phyloP scores from a whole-genome alignment of 2,329 filamentous ascomycete species.

The Hymenoscyphus albidus region DNA sequence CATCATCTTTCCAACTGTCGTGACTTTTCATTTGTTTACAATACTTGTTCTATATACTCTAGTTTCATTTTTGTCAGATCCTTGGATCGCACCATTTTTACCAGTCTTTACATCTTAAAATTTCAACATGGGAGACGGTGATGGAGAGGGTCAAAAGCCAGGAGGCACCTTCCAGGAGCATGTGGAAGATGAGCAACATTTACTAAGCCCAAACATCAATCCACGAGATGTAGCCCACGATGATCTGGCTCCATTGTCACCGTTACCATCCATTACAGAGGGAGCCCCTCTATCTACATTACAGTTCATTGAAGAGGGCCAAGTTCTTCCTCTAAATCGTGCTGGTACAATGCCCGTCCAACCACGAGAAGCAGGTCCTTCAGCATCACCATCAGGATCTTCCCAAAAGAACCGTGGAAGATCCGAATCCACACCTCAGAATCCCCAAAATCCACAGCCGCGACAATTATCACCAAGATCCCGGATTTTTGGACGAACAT shows the following conservation, averaged over 20 bases:
- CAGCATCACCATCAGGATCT: constrained; percentile 3
- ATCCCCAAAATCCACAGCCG: constrained; percentile 9
- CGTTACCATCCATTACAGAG: constrained; percentile 12
- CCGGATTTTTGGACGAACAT: constrained; percentile 15
- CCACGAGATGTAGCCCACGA: background rate
- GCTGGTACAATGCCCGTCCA: constrained; percentile 16
- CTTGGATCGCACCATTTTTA: background rate
- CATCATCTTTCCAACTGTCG: background rate
- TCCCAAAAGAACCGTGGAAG: constrained; percentile 15
- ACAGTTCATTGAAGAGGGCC: constrained; percentile 14
- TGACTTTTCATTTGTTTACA: background rate
- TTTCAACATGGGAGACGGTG: background rate
- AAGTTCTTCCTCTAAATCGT: constrained; percentile 7
- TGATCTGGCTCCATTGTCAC: background rate
- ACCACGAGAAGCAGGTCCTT: background rate
- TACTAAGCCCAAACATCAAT: constrained; percentile 10
- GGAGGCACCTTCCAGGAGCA: background rate
- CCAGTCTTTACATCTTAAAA: background rate
- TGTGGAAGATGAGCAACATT: background rate
- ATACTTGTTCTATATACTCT: background rate
- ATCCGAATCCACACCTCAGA: constrained; percentile 18
- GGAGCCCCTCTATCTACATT: constrained; percentile 7
- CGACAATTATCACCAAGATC: constrained; percentile 17
- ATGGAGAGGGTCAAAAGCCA: background rate
- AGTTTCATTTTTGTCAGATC: background rate